A percentile compares a stretch with the other conserved stretches of the same genome.
These are phyloP conservation scores for Podila epigama DNA, from an alignment of 192 early-diverging fungal genomes.

Conservation along the genomic window DNA sequence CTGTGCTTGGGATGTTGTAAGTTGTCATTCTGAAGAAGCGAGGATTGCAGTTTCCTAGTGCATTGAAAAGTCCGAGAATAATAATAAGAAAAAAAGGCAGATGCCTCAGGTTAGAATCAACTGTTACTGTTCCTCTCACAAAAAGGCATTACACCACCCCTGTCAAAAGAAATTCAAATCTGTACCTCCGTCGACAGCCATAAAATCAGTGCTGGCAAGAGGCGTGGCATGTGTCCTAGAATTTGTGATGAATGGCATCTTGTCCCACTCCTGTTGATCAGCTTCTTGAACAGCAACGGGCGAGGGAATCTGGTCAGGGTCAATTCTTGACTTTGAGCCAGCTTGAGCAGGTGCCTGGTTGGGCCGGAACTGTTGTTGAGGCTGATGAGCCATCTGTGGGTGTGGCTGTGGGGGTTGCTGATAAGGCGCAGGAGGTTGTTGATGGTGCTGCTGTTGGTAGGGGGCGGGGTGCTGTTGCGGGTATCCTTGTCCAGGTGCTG, in stretches of 20 bases:
- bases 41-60: conserved; percentile 81
- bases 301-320: conserved; percentile 96
- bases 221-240: conserved; percentile 73
- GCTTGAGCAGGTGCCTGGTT: conserved; percentile 28
- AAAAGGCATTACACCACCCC: too few relatives aligned
- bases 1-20: conserved; percentile 85
- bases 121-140: conserved; percentile 1
- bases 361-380: conserved; percentile 30
- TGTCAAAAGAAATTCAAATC: too few relatives aligned
- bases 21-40: conserved; percentile 90
- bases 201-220: conserved; percentile 83
- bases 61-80: background rate
- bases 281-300: conserved; percentile 84
- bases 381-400: conserved; percentile 24
- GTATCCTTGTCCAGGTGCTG: conserved; percentile 16
- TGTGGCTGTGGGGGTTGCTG: conserved; percentile 43
- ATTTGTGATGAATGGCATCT: conserved; percentile 77
- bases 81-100: conserved; percentile 1
- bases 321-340: conserved; percentile 74
- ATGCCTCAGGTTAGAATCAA: background rate
- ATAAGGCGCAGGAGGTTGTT: conserved; percentile 11
- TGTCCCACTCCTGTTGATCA: conserved; percentile 78
- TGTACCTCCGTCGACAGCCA: conserved; percentile 86
- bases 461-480: conserved; percentile 26
- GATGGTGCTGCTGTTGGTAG: conserved; percentile 41